A percentile compares a stretch with the other conserved stretches of the same genome.
These are phyloP conservation scores for Candolleomyces efflorescens DNA, from an alignment of 768 basidiomycete genomes.

Conservation along the genomic window DNA sequence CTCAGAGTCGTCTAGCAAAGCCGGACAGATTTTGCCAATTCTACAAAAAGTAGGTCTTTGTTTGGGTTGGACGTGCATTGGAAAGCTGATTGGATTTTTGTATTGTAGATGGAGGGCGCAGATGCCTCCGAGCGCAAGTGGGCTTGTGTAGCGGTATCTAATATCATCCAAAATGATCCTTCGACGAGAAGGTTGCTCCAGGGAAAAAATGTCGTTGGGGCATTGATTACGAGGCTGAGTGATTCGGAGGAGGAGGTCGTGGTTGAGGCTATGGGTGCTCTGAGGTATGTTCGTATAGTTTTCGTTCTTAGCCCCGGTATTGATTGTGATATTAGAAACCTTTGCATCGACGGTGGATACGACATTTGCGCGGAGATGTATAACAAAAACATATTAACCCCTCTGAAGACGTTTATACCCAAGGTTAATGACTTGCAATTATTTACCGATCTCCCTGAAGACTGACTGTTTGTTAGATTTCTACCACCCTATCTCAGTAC, in stretches of 20 bases:
- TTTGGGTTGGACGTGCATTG: not conserved
- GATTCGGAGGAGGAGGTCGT: conserved; percentile 90
- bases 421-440: conserved; percentile 45
- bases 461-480: conserved; percentile 49
- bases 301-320: not conserved
- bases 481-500: conserved; percentile 63
- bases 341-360: conserved; percentile 93
- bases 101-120: conserved; percentile 62
- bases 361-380: conserved; percentile 97
- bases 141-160: conserved; percentile 96
- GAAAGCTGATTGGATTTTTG: conserved; percentile 5
- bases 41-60: conserved; percentile 71
- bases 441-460: not conserved
- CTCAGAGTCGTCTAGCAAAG: conserved; percentile 68
- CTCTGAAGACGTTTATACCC: conserved; percentile 69
- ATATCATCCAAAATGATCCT: conserved; percentile 92
- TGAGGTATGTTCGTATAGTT: conserved; percentile 53
- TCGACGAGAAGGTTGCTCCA: conserved; percentile 87
- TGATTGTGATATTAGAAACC: conserved; percentile 51
- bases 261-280: conserved; percentile 82
- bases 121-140: conserved; percentile 85
- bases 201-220: conserved; percentile 86
- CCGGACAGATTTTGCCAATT: conserved; percentile 79
- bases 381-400: conserved; percentile 88
- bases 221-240: conserved; percentile 79